Conservation (phyloP, 2,329 filamentous ascomycete genomes). For the Periconia digitata region DNA sequence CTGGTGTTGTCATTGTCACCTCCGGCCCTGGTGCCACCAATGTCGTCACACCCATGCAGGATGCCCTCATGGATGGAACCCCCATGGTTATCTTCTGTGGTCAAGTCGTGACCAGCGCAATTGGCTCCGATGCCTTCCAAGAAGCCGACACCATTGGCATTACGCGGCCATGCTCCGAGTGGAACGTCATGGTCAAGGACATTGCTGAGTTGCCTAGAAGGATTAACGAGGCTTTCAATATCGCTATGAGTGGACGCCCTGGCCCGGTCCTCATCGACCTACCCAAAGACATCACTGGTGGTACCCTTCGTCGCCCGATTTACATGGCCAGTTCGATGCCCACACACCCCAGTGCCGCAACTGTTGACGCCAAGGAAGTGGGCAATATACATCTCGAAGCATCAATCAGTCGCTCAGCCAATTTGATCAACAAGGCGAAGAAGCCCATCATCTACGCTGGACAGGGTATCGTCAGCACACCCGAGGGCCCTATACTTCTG, state of each 20-base stretch:
- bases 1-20: slow-evolving; percentile 93
- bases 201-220: slow-evolving; percentile 88
- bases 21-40: slow-evolving; percentile 97
- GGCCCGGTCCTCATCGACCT: slow-evolving; percentile 94
- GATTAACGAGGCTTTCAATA: slow-evolving; percentile 98
- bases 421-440: slow-evolving; percentile 84
- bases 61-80: slow-evolving; percentile 91
- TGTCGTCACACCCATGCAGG: slow-evolving; percentile 93
- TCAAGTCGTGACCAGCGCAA: slow-evolving; percentile 86
- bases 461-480: slow-evolving; percentile 79
- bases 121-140: slow-evolving; percentile 95
- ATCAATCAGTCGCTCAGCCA: slow-evolving; percentile 75
- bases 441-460: slow-evolving; percentile 95
- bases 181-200: slow-evolving; percentile 98
- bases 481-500: slow-evolving; percentile 76
- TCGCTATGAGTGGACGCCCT: slow-evolving; percentile 89
- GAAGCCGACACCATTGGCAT: slow-evolving; percentile 95
- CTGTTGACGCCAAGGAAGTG: slow-evolving; percentile 74
- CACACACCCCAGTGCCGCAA: slow-evolving; percentile 81
- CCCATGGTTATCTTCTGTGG: slow-evolving; percentile 95
- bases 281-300: slow-evolving; percentile 93
- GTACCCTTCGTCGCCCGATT: slow-evolving; percentile 79
- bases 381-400: slow-evolving; percentile 70
- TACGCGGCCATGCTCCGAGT: slow-evolving; percentile 93
- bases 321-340: slow-evolving; percentile 75